Conservation (phyloP, 805 yeast genomes). For the Cyberlindnera bimundalis region DNA sequence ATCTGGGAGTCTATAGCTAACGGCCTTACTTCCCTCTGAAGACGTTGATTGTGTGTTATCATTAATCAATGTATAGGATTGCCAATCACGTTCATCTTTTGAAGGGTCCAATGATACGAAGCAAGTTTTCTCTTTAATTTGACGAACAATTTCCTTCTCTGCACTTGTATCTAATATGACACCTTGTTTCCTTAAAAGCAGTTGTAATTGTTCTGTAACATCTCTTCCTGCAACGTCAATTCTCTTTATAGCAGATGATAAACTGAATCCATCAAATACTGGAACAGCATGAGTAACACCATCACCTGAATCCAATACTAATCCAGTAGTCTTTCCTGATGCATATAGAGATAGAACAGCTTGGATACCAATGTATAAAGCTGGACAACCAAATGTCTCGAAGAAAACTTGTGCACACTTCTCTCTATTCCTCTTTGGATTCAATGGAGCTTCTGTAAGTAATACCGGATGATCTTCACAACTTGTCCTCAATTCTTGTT, state of each 20-base stretch:
- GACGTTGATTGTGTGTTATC: constrained; percentile 9
- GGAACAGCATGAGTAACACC: constrained; percentile 90
- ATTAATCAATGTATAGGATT: constrained; percentile 12
- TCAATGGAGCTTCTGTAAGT: constrained; percentile 86
- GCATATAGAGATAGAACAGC: constrained; percentile 85
- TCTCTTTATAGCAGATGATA: constrained; percentile 68
- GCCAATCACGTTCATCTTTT: constrained; percentile 51
- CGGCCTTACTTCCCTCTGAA: constrained; percentile 17
- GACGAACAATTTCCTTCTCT: constrained; percentile 77
- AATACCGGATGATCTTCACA: constrained; percentile 84
- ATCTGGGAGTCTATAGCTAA: constrained; percentile 70
- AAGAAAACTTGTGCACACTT: constrained; percentile 88
- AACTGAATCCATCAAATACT: constrained; percentile 81
- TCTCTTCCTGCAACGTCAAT: constrained; percentile 86
- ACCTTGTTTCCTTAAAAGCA: constrained; percentile 70
- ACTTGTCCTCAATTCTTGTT: constrained; percentile 51
- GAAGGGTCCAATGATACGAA: constrained; percentile 56
- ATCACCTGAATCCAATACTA: constrained; percentile 89
- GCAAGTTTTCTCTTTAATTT: constrained; percentile 73
- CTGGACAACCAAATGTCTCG: constrained; percentile 84
- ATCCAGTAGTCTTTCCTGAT: constrained; percentile 86
- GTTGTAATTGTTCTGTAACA: constrained; percentile 69
- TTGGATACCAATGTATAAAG: constrained; percentile 91
- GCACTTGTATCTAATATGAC: constrained; percentile 61
- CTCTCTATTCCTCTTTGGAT: constrained; percentile 81